Evolutionary conservation across 306 rosid genomes (phyloP), one percentile per base, ranked within the genome.

Genomic region (Cucumis cinereus): DNA sequence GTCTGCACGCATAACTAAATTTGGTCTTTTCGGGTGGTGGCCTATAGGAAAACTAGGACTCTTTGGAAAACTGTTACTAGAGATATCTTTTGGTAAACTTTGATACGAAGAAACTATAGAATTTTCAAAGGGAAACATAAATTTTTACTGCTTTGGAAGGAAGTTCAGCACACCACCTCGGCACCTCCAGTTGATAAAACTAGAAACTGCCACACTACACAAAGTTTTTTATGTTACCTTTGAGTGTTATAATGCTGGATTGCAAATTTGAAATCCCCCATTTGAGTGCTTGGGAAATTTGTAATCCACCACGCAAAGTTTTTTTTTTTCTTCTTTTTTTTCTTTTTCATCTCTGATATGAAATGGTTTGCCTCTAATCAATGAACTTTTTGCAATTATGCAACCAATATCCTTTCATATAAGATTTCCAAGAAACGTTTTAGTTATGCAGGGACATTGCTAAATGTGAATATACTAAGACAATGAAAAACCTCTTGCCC

Each of bases 401-500:
- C 53, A 74, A 38, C 52, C 45, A 36, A 35, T 36, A 35, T 43
- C 13, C 40, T 47, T 69, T 16, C 23, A 69, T 4, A 69, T 45
- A 40, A 13, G 35, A 68, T 41, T 68, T 5, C 35, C 73, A 67
- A 5, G 33, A 40, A 38, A 67, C 17, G 12, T n/a, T 24, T 41
- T 24, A 30, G 45, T 15, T 17, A 10, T 73, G 70, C 66, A 63
- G 55, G 67, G 68, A 76, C 70, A 72, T 74, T 19, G 53, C 49
- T 43, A 74, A 84, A 78, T 71, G 50, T 75, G 66, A 54, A 75
- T 1, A 64, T 76, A 50, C 56, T 41, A 75, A 49, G 52, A 85
- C n/a, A 73, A 36, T 52, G 54, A 77, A 80, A 81, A 89, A 94
- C 98, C 93, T 89, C 95, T 38, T 94, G 96, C 54, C 98, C 98